Evolutionary conservation across 2,329 filamentous ascomycete species (phyloP).

Genomic region (Colletotrichum euphorbiae): DNA sequence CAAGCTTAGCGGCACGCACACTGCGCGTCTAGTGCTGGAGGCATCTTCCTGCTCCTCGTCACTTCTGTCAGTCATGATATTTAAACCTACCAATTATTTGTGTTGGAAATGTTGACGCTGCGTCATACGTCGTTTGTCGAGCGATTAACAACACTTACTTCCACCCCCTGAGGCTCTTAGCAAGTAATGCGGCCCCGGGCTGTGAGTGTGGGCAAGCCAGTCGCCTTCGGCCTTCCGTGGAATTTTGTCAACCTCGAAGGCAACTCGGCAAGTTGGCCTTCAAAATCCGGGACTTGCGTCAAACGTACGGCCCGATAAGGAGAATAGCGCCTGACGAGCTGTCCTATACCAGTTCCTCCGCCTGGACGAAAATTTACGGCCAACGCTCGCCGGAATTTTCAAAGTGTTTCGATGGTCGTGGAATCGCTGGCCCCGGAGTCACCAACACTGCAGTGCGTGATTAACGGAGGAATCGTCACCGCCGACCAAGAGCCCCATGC

Average conservation of each 20-base stretch:
- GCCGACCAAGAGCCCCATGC: conserved; percentile 35
- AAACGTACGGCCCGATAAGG: conserved; percentile 48
- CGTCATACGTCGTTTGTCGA: neutral
- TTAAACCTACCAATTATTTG: neutral
- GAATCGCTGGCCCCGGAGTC: conserved; percentile 15
- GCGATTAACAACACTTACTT: conserved; percentile 48
- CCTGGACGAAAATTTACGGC: conserved; percentile 39
- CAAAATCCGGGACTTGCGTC: conserved; percentile 55
- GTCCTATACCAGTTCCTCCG: conserved; percentile 30
- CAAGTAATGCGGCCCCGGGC: conserved; percentile 77
- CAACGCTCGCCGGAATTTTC: conserved; percentile 30
- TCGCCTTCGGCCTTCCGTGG: conserved; percentile 55
- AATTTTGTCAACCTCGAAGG: conserved; percentile 54
- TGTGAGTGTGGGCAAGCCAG: conserved; percentile 69
- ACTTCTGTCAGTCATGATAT: neutral
- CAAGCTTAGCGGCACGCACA: neutral
- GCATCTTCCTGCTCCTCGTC: neutral
- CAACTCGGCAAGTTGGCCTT: conserved; percentile 49
- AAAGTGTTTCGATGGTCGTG: conserved; percentile 27
- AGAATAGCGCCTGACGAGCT: conserved; percentile 47
- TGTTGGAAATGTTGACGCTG: neutral
- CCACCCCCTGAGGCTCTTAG: conserved; percentile 72
- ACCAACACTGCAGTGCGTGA: conserved; percentile 8
- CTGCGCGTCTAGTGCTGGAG: neutral
- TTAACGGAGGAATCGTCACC: conserved; percentile 30